Evolutionary conservation across 2,329 filamentous ascomycete genomes (phyloP).

Genomic region (Diaporthe amygdali): DNA sequence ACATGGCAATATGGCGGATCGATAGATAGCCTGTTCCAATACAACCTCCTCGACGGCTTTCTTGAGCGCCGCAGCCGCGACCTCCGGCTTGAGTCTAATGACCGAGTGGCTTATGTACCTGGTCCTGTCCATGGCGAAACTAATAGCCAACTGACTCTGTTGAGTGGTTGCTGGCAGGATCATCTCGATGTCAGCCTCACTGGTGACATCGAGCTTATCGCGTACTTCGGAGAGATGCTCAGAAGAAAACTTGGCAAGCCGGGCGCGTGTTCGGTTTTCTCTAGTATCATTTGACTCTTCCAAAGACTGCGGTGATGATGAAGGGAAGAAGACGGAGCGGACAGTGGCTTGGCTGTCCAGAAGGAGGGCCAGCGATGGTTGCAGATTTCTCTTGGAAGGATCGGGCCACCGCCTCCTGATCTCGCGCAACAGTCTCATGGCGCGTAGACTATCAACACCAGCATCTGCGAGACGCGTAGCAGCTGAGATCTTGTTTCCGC

Average conservation of each 20-base stretch:
- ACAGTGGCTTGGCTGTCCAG: slow-evolving; percentile 32
- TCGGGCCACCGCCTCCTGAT: slow-evolving; percentile 32
- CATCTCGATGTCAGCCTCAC: slow-evolving; percentile 30
- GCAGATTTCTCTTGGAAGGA: slow-evolving; percentile 1
- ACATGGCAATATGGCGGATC: slow-evolving; percentile 37
- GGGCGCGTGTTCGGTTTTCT: background rate
- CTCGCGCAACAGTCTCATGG: slow-evolving; percentile 33
- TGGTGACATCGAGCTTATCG: slow-evolving; percentile 18
- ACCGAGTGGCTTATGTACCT: slow-evolving; percentile 40
- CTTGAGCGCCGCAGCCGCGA: slow-evolving; percentile 32
- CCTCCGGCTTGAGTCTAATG: slow-evolving; percentile 30
- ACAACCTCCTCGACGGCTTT: slow-evolving; percentile 33
- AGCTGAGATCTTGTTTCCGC: background rate
- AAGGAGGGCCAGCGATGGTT: slow-evolving; percentile 32
- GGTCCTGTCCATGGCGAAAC: slow-evolving; percentile 34
- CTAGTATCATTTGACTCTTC: background rate
- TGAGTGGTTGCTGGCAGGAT: slow-evolving; percentile 39
- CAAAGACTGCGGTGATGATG: background rate
- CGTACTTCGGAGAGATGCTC: slow-evolving; percentile 29
- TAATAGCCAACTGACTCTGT: slow-evolving; percentile 41
- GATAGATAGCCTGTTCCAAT: slow-evolving; percentile 36
- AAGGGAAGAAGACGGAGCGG: slow-evolving; percentile 29
- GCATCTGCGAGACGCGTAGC: slow-evolving; percentile 23
- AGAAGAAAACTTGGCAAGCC: slow-evolving; percentile 27
- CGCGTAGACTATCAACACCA: slow-evolving; percentile 41